phyloP scores from a whole-genome alignment of 2,329 filamentous ascomycete genomes.

The Dactylellina leptospora region DNA sequence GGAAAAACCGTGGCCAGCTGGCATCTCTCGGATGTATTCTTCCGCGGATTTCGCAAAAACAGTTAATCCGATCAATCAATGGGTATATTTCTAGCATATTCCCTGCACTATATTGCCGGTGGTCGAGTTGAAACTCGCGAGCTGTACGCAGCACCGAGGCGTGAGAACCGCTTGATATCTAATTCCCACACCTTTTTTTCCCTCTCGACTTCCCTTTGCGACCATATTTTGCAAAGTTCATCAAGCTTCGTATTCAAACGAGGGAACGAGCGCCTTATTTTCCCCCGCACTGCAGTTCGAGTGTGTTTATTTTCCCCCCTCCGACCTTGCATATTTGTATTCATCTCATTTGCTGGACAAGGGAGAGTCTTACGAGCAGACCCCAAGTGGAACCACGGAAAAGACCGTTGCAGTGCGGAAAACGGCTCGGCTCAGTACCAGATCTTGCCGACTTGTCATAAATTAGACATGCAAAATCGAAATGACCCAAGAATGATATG shows the following conservation, averaged over 20 bases:
- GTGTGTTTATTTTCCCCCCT: conserved; percentile 11
- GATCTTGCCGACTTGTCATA: conserved; percentile 19
- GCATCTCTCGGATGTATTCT: conserved; percentile 47
- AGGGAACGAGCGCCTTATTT: conserved; percentile 17
- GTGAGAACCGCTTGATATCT: conserved; percentile 28
- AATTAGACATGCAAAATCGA: background rate
- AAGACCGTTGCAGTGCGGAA: conserved; percentile 28
- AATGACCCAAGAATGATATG: too few species aligned
- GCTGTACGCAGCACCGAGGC: background rate
- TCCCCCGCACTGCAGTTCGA: conserved; percentile 43
- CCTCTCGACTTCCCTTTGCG: background rate
- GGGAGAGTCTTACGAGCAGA: conserved; percentile 19
- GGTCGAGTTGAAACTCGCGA: background rate
- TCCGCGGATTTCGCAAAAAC: conserved; percentile 52
- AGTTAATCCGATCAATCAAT: conserved; percentile 40
- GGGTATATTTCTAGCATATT: conserved; percentile 1
- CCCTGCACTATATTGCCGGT: conserved; percentile 4
- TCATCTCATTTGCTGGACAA: conserved; percentile 29
- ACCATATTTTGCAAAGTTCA: background rate
- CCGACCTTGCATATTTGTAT: conserved; percentile 37
- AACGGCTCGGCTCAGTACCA: conserved; percentile 27
- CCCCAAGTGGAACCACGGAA: conserved; percentile 22
- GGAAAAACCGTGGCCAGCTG: conserved; percentile 41
- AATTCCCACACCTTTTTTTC: conserved; percentile 42
- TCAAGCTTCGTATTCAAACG: conserved; percentile 10